Percentiles rank a stretch among this genome's conserved stretches.
Evolutionary conservation across 1,284 basidiomycete species (phyloP).

Genomic region (Cryptococcus wingfieldii): DNA sequence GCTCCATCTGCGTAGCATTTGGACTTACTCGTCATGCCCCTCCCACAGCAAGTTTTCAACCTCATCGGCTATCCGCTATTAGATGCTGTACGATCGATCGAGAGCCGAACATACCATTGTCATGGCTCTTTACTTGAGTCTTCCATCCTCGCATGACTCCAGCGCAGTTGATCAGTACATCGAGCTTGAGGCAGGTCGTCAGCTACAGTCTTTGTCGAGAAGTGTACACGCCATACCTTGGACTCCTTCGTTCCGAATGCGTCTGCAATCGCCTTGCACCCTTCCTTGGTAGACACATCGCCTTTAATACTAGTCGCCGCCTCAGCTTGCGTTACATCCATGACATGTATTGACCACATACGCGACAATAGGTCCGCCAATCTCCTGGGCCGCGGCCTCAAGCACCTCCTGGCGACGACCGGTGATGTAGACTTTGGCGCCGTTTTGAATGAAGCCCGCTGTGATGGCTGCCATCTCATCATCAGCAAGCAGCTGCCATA

Average conservation of each 20-base stretch:
- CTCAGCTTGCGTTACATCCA: neutral
- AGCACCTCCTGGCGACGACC: constrained; percentile 44
- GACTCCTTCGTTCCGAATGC: constrained; percentile 28
- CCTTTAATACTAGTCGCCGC: constrained; percentile 34
- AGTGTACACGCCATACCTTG: constrained; percentile 5
- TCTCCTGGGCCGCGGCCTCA: constrained; percentile 37
- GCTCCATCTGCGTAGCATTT: neutral
- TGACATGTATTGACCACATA: constrained; percentile 2
- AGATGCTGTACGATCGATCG: neutral
- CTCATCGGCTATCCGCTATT: constrained; percentile 24
- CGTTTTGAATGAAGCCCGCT: constrained; percentile 42
- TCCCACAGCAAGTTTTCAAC: constrained; percentile 39
- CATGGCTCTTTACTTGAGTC: constrained; percentile 26
- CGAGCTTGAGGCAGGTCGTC: constrained; percentile 17
- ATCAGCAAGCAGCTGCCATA: neutral
- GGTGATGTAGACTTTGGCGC: constrained; percentile 48
- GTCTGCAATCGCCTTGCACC: constrained; percentile 33
- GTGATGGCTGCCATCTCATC: constrained; percentile 28
- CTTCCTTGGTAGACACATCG: constrained; percentile 43
- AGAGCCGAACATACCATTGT: constrained; percentile 29
- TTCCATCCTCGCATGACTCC: constrained; percentile 34
- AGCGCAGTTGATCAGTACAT: constrained; percentile 44
- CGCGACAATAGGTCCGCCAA: constrained; percentile 27
- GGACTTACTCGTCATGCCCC: constrained; percentile 31
- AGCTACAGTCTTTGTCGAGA: neutral